These are phyloP conservation scores for Heliosperma pusillum DNA, from an alignment of 148 eudicot genomes.

Conservation along the genomic window DNA sequence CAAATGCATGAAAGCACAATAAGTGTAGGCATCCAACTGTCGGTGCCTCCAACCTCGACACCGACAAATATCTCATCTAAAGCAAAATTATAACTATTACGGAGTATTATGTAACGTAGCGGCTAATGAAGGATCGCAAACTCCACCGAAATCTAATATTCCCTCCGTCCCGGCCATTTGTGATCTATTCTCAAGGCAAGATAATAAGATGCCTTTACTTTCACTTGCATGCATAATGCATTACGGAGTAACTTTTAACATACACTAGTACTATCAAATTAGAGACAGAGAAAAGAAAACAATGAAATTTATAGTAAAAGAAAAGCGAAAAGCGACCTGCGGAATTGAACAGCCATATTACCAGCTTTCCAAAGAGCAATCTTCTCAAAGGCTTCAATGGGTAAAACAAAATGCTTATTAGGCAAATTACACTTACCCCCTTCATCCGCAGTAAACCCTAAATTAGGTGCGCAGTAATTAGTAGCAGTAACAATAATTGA, in stretches of 20 bases:
- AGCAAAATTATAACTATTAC: background rate
- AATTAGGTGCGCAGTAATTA: constrained; percentile 84
- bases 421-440: constrained; percentile 83
- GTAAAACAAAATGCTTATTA: constrained; percentile 77
- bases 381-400: constrained; percentile 93
- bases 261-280: background rate
- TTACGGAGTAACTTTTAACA: too few species aligned
- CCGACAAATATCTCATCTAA: background rate
- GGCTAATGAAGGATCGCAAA: too few species aligned
- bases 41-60: constrained; percentile 8
- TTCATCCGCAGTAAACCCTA: constrained; percentile 52
- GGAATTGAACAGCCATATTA: constrained; percentile 78
- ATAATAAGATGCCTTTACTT: too few species aligned
- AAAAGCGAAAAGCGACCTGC: constrained; percentile 40
- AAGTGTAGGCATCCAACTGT: constrained; percentile 1
- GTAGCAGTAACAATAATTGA: constrained; percentile 79
- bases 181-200: too few species aligned
- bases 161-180: too few species aligned
- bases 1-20: background rate
- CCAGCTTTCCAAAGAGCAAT: constrained; percentile 95
- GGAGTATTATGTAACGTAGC: too few species aligned
- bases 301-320: background rate
- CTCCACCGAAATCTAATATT: too few species aligned
- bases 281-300: background rate
- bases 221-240: too few species aligned